Evolutionary conservation across 2,329 filamentous ascomycete species (phyloP), one percentile per base, ranked within the genome.

Genomic region (Davidsoniella eucalypti): DNA sequence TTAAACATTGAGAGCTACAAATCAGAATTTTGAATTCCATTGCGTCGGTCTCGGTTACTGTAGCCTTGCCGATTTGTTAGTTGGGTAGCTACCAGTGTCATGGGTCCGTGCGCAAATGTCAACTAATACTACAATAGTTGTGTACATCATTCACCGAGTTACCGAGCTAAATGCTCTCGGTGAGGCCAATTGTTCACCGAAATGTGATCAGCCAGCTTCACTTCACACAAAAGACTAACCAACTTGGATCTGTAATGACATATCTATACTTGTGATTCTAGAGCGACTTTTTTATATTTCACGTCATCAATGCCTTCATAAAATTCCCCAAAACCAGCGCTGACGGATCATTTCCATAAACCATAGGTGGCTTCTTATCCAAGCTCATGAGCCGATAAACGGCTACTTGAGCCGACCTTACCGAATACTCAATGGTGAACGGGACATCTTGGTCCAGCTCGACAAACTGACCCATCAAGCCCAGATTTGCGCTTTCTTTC

Each of bases 391-490:
- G 38, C 39, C 47, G 39, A 33, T 53, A 53, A 14, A 66, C 63
- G 1, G 65, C 64, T 55, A 62, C 59, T 58, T 65, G 63, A 21
- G 61, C 65, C 7, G 59, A 58, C 29, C 59, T 55, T 36, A 60
- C 59, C 4, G 61, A 63, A 55, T 68, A 68, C 53, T 68, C 54
- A 46, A 53, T 53, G 3, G 54, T 56, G 47, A 56, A 56, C 21
- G 65, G 64, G 26, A 58, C 61, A 54, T 68, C 65, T 25, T 60
- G 58, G 9, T 58, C 57, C 18, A 65, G 64, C 55, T 67, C 66
- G 16, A 65, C 65, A 57, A 64, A 69, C 55, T 67, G 65, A 10
- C 66, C 65, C 33, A 68, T 56, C 17, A 67, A 57, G 1, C 61
- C 66, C 44, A 67, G 55, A 56, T 68, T 69, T 18, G 54, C 58